Conservation (phyloP, 2,329 filamentous ascomycete species). For the Thielaviopsis populi region DNA sequence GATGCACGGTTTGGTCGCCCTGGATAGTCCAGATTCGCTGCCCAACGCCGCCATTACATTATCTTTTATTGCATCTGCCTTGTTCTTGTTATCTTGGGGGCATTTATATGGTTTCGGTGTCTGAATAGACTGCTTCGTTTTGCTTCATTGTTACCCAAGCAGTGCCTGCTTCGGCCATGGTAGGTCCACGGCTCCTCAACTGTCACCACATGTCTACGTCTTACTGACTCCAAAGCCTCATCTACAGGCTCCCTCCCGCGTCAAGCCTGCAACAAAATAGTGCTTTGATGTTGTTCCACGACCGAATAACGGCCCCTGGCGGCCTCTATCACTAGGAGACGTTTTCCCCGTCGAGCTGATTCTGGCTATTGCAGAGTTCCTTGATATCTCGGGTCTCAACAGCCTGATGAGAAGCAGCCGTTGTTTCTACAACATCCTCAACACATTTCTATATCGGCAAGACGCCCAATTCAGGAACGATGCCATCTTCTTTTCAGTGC, state of each 20-base stretch:
- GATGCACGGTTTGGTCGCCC: neutral
- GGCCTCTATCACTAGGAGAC: neutral
- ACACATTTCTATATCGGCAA: slow-evolving; percentile 2
- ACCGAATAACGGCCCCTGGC: neutral
- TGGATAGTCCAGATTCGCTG: neutral
- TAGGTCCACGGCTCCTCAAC: neutral
- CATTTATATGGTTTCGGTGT: neutral
- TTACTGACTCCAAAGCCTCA: neutral
- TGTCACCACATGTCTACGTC: neutral
- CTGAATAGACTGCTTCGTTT: neutral
- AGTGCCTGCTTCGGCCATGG: neutral
- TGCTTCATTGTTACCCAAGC: neutral
- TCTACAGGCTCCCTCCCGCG: neutral
- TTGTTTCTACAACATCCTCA: slow-evolving; percentile 5
- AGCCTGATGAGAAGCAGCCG: neutral
- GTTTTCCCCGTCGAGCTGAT: slow-evolving; percentile 6
- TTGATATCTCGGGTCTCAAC: neutral
- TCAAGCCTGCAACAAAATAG: neutral
- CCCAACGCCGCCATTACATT: neutral
- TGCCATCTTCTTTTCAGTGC: slow-evolving; percentile 7
- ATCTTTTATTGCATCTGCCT: neutral
- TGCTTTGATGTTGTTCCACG: neutral
- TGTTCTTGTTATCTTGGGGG: neutral
- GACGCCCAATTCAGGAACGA: neutral
- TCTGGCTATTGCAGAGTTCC: slow-evolving; percentile 7